Evolutionary conservation across 805 yeast genomes (phyloP).

Genomic region (Candida corydali): DNA sequence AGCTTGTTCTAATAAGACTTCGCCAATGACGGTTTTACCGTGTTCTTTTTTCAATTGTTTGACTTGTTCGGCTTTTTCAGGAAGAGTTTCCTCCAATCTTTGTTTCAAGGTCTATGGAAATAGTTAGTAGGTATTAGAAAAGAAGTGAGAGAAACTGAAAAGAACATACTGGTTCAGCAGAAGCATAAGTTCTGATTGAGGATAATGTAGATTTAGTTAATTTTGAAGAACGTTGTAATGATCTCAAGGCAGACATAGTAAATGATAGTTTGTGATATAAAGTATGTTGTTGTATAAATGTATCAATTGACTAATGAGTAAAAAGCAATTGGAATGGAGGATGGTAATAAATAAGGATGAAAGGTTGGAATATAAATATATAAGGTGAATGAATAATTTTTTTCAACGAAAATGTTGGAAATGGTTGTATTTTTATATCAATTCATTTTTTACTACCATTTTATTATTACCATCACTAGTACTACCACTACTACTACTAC

Average conservation of each 20-base stretch:
- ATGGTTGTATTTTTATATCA: too few relatives aligned
- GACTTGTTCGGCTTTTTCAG: slow-evolving; percentile 88
- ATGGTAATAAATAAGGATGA: neutral
- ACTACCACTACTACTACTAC: too few relatives aligned
- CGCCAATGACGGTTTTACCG: slow-evolving; percentile 67
- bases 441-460: too few relatives aligned
- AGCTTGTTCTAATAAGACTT: slow-evolving; percentile 41
- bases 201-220: slow-evolving; percentile 15
- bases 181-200: slow-evolving; percentile 27
- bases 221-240: slow-evolving; percentile 31
- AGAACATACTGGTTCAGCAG: slow-evolving; percentile 33
- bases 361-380: slow-evolving; percentile 3
- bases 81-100: slow-evolving; percentile 88
- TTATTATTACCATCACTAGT: too few relatives aligned
- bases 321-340: neutral
- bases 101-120: slow-evolving; percentile 71
- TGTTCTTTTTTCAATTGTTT: slow-evolving; percentile 85
- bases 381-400: neutral
- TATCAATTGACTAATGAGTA: slow-evolving; percentile 2
- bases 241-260: slow-evolving; percentile 31
- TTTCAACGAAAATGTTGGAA: neutral
- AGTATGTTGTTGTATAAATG: slow-evolving; percentile 7
- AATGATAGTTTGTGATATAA: too few relatives aligned
- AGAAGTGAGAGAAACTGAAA: neutral
- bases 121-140: slow-evolving; percentile 15